phyloP scores from a whole-genome alignment of 176 grass and related monocot genomes.

The sorghum (Sorghum bicolor) region Sorghum_bicolor_NCBIv3 NC_012871.2:61763501-61764000 shows the following conservation, averaged over 20 bases:
- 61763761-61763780: constrained; percentile 57
- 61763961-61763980: constrained; percentile 84
- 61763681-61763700: constrained; percentile 59
- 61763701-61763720: constrained; percentile 55
- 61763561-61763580: constrained; percentile 69
- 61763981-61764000: constrained; percentile 91
- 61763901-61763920: constrained; percentile 74
- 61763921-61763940: constrained; percentile 61
- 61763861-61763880: constrained; percentile 92
- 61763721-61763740: constrained; percentile 57
- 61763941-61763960: constrained; percentile 72
- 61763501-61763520: constrained; percentile 80
- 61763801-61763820: constrained; percentile 50
- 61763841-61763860: constrained; percentile 57
- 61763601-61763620: constrained; percentile 80
- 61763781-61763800: constrained; percentile 70
- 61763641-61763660: constrained; percentile 69
- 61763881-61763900: constrained; percentile 64
- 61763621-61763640: constrained; percentile 90
- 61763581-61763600: constrained; percentile 81
- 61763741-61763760: constrained; percentile 77
- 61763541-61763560: constrained; percentile 63
- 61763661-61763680: constrained; percentile 85
- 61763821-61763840: constrained; percentile 62
- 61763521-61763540: constrained; percentile 75